These are phyloP conservation scores for Melastoma malabathricum DNA, from an alignment of 345 rosid species.

Conservation along the genomic window DNA sequence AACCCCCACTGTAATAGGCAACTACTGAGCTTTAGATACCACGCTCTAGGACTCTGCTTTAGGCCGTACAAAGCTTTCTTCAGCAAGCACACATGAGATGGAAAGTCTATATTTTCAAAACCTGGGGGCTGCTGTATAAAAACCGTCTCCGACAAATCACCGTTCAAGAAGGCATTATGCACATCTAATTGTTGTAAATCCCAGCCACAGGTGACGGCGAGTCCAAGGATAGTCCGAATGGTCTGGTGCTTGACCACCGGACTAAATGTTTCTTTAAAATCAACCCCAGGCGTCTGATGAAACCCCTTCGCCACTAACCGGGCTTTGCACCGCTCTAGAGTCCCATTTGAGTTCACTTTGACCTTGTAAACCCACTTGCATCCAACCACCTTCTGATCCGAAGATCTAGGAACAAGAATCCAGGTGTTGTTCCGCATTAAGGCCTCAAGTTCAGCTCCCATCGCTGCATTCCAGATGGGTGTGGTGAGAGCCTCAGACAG, in stretches of 20 bases:
- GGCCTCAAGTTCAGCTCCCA: background rate
- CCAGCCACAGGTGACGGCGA: background rate
- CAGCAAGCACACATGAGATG: too few species aligned
- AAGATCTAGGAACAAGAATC: background rate
- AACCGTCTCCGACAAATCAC: background rate
- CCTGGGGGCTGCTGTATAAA: too few species aligned
- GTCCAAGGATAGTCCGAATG: background rate
- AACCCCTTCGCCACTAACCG: conserved; percentile 2
- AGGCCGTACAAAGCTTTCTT: too few species aligned
- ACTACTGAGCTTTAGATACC: too few species aligned
- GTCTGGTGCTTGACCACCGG: background rate
- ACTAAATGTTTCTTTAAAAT: conserved; percentile 3
- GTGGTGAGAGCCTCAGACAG: background rate
- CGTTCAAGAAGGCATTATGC: conserved; percentile 2
- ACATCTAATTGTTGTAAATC: background rate
- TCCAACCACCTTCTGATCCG: background rate
- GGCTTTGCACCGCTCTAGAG: background rate
- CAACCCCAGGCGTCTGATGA: background rate
- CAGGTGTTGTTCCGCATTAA: background rate
- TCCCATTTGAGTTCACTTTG: background rate
- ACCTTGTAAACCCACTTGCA: conserved; percentile 6
- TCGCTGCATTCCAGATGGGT: background rate
- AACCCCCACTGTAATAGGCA: too few species aligned
- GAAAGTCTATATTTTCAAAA: too few species aligned
- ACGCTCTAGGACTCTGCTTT: too few species aligned